Conservation (phyloP, 2,329 filamentous ascomycete species). For the Calonectria pauciramosa region DNA sequence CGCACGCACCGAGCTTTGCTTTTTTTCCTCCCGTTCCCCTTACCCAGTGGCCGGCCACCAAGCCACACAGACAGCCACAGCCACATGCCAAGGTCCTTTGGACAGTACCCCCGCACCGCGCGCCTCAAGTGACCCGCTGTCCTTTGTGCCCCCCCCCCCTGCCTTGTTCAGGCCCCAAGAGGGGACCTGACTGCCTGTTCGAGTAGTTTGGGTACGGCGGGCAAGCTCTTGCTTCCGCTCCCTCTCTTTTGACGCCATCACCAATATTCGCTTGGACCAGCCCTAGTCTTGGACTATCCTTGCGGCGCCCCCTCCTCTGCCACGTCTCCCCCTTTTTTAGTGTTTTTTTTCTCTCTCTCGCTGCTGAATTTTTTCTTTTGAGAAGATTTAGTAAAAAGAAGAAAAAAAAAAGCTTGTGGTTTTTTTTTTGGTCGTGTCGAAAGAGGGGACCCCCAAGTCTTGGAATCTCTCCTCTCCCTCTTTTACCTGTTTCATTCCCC, state of each 20-base stretch:
- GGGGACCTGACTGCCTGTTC: background rate
- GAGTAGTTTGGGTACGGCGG: background rate
- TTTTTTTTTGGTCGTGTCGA: background rate
- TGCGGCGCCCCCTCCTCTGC: background rate
- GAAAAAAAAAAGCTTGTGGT: background rate
- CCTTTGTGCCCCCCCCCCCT: background rate
- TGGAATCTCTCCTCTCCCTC: background rate
- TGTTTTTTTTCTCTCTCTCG: background rate
- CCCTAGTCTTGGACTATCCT: conserved; percentile 10
- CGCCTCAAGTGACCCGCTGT: background rate
- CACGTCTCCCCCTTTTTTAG: background rate
- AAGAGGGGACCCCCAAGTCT: background rate
- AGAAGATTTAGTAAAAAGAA: background rate
- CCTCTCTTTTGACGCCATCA: conserved; percentile 40
- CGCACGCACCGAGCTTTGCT: background rate
- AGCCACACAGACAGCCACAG: background rate
- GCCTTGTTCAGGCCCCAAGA: background rate
- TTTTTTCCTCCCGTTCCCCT: background rate
- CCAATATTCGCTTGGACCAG: conserved; percentile 25
- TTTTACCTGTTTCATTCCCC: background rate
- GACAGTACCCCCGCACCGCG: background rate
- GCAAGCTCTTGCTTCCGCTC: conserved; percentile 2
- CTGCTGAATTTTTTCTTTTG: background rate
- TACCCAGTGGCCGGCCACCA: background rate
- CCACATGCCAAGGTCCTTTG: background rate